phyloP scores from a whole-genome alignment of 2,329 filamentous ascomycete genomes.

The Aspergillus calidoustus region DNA sequence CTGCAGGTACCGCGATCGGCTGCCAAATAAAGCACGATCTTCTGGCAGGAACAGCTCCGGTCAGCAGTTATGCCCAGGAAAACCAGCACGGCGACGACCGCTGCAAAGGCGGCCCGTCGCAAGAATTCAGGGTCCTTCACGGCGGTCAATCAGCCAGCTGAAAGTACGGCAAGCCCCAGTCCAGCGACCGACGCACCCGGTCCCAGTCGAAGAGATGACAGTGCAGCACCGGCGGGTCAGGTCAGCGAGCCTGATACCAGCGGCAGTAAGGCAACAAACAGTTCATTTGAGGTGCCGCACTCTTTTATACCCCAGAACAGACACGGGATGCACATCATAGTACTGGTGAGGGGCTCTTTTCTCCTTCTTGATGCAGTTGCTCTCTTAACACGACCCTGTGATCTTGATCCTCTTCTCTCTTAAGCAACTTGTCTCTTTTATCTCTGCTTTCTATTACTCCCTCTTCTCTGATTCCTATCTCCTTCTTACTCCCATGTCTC shows the following conservation, averaged over 20 bases:
- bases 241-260: neutral
- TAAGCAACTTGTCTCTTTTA: neutral
- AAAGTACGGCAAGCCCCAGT: neutral
- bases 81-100: neutral
- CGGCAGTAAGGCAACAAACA: neutral
- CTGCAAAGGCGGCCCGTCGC: neutral
- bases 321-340: neutral
- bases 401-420: neutral
- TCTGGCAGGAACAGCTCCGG: neutral
- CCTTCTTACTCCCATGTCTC: no score
- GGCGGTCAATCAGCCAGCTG: neutral
- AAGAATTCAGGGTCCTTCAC: neutral
- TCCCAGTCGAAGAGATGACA: neutral
- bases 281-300: neutral
- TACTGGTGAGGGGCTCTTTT: neutral
- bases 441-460: neutral
- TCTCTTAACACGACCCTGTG: no score
- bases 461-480: no score
- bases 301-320: neutral
- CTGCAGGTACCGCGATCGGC: neutral
- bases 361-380: neutral
- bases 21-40: neutral
- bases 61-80: neutral
- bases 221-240: no score
- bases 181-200: no score